Evolutionary conservation across 768 basidiomycete genomes (phyloP), one percentile per base, ranked within the genome.

Genomic region (Amanita fuliginea): DNA sequence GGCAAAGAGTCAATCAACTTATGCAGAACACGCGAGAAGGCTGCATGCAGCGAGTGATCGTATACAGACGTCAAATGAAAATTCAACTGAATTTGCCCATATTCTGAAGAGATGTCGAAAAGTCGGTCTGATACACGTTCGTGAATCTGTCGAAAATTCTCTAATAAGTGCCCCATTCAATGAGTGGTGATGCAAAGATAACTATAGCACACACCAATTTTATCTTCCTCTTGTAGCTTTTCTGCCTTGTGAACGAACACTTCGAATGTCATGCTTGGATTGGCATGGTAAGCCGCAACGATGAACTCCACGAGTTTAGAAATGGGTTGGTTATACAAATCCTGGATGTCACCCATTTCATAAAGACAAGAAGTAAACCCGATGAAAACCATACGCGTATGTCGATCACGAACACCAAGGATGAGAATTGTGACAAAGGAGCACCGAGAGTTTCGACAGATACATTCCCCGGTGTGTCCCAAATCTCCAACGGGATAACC

Each of bases 221-320:
- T 86, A 62, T 95, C 93, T 54, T 94, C 92, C 56, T 95, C 91
- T 51, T 84, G 81, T 37, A 95, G 69, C 42, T 83, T 86, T 65
- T 98, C 95, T 6, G 89, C 85, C 65, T 98, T 97, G 67, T 97
- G 95, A 5, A 94, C 87, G 57, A 97, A 96, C 28, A 97, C 83
- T 60, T 95, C 90, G 22, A 97, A 74, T 55, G 81, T 78, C 51
- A 94, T 78, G 36, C 74, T 70, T 4, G 83, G 87, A 59, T 88
- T 89, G 35, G 81, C 75, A 37, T 79, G 73, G 60, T 81, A 86
- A 3, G 87, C 84, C 6, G 83, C 78, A 28, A 83, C 72, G 54
- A 93, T 83, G 58, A 91, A 81, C 53, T 89, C 80, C 49, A 89
- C 82, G 46, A 94, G 79, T 54, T 82, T 84, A 37, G 80, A 74